Evolutionary conservation across 306 rosid genomes (phyloP).

Genomic region (Sesbania bispinosa): DNA sequence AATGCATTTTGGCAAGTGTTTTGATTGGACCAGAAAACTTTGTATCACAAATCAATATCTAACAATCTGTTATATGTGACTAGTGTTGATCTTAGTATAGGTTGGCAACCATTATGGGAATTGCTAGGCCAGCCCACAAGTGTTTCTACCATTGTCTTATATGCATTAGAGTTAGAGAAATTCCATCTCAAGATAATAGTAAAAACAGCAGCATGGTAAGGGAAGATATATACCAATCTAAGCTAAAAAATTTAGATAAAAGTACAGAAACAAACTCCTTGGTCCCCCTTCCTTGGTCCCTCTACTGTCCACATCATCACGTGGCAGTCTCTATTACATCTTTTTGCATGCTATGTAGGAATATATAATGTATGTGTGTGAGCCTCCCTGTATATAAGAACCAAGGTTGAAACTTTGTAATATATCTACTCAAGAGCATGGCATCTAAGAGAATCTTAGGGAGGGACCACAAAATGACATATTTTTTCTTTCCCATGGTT

Average conservation of each 20-base stretch:
- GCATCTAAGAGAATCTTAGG: conserved; percentile 2
- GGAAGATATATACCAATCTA: no score
- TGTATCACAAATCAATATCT: neutral
- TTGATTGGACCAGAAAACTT: neutral
- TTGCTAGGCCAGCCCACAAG: neutral
- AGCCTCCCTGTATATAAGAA: neutral
- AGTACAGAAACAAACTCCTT: no score
- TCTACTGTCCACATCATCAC: conserved; percentile 28
- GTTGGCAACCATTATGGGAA: neutral
- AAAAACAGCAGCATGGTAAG: no score
- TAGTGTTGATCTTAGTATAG: neutral
- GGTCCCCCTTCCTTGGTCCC: conserved; percentile 10
- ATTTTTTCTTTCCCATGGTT: neutral
- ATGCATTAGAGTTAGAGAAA: no score
- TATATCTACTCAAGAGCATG: neutral
- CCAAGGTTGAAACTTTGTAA: neutral
- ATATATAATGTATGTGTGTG: no score
- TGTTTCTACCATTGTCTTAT: conserved; percentile 13
- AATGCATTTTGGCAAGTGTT: conserved; percentile 2
- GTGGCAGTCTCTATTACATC: conserved; percentile 11
- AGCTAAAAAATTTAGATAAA: neutral
- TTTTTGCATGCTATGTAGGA: neutral
- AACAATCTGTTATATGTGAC: neutral
- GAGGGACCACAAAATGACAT: conserved; percentile 24
- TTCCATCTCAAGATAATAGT: no score